Base-by-base conservation (phyloP, 352 stramenopile species). In the Globisporangium iwayamae region DNA sequence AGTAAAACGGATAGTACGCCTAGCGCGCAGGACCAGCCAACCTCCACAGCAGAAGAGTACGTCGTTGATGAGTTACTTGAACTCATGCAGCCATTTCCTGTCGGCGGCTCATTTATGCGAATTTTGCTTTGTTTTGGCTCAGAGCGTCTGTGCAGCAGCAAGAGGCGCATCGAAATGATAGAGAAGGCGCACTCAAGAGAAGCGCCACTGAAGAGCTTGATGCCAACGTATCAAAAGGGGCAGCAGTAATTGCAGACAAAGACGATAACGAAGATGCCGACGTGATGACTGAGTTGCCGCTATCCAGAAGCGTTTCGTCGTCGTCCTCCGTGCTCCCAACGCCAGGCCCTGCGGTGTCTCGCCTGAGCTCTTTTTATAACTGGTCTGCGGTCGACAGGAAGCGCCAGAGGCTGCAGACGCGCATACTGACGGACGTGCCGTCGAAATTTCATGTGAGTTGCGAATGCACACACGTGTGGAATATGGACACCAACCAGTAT, bases 301-400 rank as follows among this genome's bases (percentile, higher is more conserved):
- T 46, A 63, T 60, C 50, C 18, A 58, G 60, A 22, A 65, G 25
- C 28, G n/a, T 39, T 8, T 65, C 60, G 4, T 55, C 43, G 18
- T 62, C 43, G 1, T 71, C 22, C 50, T 75, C 50, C 65, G 48
- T 43, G 62, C 63, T 18, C 28, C 52, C 60, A 16, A 56, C 56
- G 16, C 38, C 60, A 8, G 58, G 51, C 2, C 56, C 54, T 56
- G 45, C 48, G 2, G 43, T 34, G 0, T 60, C 63, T 4, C 68
- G 59, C 0, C 54, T 62, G 57, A 68, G 10, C 62, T 62, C 50
- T 39, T 68, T 60, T 56, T 80, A 57, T 67, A 77, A 72, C 22
- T 77, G 73, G 58, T 80, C 70, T 30, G 65, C 62, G 2, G 56
- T 67, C 9, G 73, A 80, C 30, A 65, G 70, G 20, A 80, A 80